These are phyloP conservation scores for Carallia brachiata DNA, from an alignment of 345 rosid genomes.

Conservation along the genomic window DNA sequence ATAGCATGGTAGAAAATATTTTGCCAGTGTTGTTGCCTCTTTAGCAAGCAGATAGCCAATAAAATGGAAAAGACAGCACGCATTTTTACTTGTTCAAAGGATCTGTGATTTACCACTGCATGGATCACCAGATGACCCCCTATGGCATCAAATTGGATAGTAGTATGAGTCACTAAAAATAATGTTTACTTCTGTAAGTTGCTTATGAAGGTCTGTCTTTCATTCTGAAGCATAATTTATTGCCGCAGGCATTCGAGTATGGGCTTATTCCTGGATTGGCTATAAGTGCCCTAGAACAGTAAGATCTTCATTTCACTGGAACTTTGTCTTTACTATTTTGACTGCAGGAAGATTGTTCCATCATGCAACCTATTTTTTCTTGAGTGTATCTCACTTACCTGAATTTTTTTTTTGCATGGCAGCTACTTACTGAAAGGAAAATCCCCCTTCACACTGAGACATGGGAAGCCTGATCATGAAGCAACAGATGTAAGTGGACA, in stretches of 20 bases:
- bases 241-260: conserved; percentile 75
- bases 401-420: conserved; percentile 26
- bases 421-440: conserved; percentile 83
- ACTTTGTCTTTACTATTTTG: conserved; percentile 4
- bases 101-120: background rate
- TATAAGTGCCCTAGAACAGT: conserved; percentile 76
- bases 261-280: conserved; percentile 89
- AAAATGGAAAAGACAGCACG: background rate
- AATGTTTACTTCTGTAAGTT: background rate
- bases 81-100: conserved; percentile 1
- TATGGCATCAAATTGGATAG: background rate
- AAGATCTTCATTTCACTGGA: conserved; percentile 32
- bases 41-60: background rate
- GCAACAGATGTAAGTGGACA: conserved; percentile 66
- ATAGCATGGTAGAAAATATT: background rate
- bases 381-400: conserved; percentile 6
- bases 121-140: background rate
- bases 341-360: background rate
- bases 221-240: conserved; percentile 21
- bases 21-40: background rate
- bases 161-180: background rate
- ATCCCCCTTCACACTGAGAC: conserved; percentile 70
- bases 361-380: background rate
- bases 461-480: conserved; percentile 88
- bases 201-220: background rate